Evolutionary conservation across 2,329 filamentous ascomycete genomes (phyloP).

Genomic region (Diaporthe helianthi): DNA sequence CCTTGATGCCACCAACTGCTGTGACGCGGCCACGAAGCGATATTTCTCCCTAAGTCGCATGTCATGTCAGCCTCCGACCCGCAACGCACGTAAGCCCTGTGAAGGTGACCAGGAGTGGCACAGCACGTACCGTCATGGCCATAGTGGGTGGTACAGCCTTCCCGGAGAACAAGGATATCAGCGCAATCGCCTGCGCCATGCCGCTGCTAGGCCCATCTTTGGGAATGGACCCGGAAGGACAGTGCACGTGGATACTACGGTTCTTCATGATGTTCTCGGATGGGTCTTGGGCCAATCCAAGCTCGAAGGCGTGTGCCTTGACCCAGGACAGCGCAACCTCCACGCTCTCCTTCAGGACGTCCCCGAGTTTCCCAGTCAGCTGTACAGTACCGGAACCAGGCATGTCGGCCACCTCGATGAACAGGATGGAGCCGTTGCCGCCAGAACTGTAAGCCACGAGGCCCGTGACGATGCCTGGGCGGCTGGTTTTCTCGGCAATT

Average conservation of each 20-base stretch:
- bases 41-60: slow-evolving; percentile 63
- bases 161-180: slow-evolving; percentile 88
- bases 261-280: slow-evolving; percentile 95
- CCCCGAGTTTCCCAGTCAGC: slow-evolving; percentile 93
- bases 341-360: slow-evolving; percentile 95
- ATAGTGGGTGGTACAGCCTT: slow-evolving; percentile 88
- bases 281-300: slow-evolving; percentile 81
- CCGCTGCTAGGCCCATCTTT: slow-evolving; percentile 91
- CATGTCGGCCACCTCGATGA: slow-evolving; percentile 98
- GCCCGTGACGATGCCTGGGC: slow-evolving; percentile 93
- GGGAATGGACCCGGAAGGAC: slow-evolving; percentile 90
- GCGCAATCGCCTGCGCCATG: slow-evolving; percentile 89
- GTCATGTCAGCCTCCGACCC: slow-evolving; percentile 38
- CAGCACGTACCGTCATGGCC: slow-evolving; percentile 81
- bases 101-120: neutral
- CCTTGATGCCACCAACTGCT: slow-evolving; percentile 96
- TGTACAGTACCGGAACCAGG: slow-evolving; percentile 91
- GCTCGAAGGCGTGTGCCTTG: slow-evolving; percentile 90
- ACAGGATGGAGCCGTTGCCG: slow-evolving; percentile 93
- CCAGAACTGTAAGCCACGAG: slow-evolving; percentile 94
- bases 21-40: slow-evolving; percentile 88
- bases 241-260: slow-evolving; percentile 94
- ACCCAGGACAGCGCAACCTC: slow-evolving; percentile 98
- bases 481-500: slow-evolving; percentile 82
- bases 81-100: slow-evolving; percentile 37